Conservation (phyloP, 768 basidiomycete species). For the Rickenella mellea region DNA sequence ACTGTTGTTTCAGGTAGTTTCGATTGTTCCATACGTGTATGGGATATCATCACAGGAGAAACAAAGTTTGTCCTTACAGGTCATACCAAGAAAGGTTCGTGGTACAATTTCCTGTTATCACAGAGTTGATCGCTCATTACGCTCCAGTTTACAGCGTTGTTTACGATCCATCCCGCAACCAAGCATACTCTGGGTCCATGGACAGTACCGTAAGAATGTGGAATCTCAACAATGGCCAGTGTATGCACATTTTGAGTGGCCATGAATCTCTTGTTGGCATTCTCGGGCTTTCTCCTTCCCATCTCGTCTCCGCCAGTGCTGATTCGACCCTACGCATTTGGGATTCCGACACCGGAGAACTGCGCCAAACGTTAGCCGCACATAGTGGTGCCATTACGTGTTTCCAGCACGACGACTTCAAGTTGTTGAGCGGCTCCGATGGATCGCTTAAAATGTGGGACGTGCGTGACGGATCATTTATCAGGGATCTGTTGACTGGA, state of each 20-base stretch:
- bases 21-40: conserved; percentile 89
- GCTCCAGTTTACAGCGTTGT: conserved; percentile 87
- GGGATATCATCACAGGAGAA: conserved; percentile 82
- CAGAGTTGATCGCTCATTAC: conserved; percentile 1
- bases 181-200: conserved; percentile 96
- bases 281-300: conserved; percentile 79
- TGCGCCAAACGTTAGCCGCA: conserved; percentile 74
- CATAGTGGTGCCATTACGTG: conserved; percentile 99
- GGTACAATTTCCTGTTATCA: neutral
- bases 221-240: conserved; percentile 77
- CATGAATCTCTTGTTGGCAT: conserved; percentile 95
- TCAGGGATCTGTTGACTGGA: conserved; percentile 82
- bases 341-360: conserved; percentile 79
- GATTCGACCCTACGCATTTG: conserved; percentile 93
- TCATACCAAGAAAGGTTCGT: conserved; percentile 84
- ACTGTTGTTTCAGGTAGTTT: conserved; percentile 94
- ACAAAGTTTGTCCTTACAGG: conserved; percentile 77
- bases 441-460: conserved; percentile 99
- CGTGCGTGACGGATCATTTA: conserved; percentile 73
- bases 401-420: conserved; percentile 98
- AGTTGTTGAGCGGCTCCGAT: conserved; percentile 90
- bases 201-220: conserved; percentile 95
- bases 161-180: conserved; percentile 74
- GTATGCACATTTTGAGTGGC: conserved; percentile 72
- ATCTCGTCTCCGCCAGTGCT: conserved; percentile 91